A percentile compares a stretch with the other conserved stretches of the same genome.
These are phyloP conservation scores for Schizosaccharomyces lindneri DNA, from an alignment of 805 yeast genomes.

Conservation along the genomic window DNA sequence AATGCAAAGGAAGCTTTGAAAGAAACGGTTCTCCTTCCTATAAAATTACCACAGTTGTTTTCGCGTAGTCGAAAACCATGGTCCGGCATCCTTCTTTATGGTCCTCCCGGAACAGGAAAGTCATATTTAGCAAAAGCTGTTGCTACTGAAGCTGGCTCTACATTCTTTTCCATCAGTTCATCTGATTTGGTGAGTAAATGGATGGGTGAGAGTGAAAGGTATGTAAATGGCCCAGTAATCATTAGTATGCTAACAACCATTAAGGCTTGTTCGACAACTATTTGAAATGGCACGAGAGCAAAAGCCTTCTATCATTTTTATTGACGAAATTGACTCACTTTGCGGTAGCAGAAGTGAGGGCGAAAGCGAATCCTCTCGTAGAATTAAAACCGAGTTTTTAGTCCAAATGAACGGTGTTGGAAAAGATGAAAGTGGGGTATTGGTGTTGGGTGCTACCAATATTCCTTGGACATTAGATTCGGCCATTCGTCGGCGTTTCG, in stretches of 20 bases:
- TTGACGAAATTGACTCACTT: slow-evolving; percentile 92
- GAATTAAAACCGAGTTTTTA: slow-evolving; percentile 83
- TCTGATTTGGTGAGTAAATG: slow-evolving; percentile 90
- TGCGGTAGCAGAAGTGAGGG: slow-evolving; percentile 98
- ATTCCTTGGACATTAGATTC: slow-evolving; percentile 98
- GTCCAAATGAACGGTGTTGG: slow-evolving; percentile 99
- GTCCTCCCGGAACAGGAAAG: slow-evolving; percentile 96
- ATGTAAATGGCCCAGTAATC: not conserved
- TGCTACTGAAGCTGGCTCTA: slow-evolving; percentile 93
- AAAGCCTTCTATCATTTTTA: slow-evolving; percentile 85
- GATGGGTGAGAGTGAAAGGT: slow-evolving; percentile 91
- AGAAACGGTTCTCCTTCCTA: slow-evolving; percentile 92
- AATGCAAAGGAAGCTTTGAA: slow-evolving; percentile 87
- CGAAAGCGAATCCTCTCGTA: slow-evolving; percentile 83
- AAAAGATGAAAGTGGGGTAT: slow-evolving; percentile 70
- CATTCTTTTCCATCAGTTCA: slow-evolving; percentile 88
- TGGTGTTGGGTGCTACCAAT: slow-evolving; percentile 90
- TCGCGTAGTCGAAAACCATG: slow-evolving; percentile 87
- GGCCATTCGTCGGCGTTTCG: slow-evolving; percentile 90
- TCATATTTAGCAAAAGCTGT: slow-evolving; percentile 93
- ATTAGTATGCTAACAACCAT: not conserved
- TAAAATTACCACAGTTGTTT: slow-evolving; percentile 82
- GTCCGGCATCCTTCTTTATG: slow-evolving; percentile 65
- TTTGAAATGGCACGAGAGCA: slow-evolving; percentile 91
- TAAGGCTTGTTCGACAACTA: slow-evolving; percentile 67